These are phyloP conservation scores for Babesia caballi DNA, from an alignment of 169 alveolate genomes.

Conservation along the genomic window DNA sequence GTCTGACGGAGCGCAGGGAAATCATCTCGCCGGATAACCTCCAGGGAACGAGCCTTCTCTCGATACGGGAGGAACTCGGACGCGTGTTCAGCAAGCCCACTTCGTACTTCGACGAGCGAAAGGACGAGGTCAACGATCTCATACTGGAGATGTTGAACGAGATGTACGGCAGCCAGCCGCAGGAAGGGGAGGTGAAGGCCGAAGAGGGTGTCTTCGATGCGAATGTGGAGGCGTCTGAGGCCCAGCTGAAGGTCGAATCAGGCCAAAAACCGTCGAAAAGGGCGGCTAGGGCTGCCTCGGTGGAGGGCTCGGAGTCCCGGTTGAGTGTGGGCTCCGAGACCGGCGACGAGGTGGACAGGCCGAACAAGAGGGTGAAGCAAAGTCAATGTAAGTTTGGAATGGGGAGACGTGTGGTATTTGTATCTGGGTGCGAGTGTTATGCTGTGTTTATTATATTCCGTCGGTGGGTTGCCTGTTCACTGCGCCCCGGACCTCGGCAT, in stretches of 20 bases:
- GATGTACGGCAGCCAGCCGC: neutral
- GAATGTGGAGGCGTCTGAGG: neutral
- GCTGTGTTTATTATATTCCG: no score
- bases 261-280: neutral
- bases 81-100: neutral
- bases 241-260: neutral
- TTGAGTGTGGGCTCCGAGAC: neutral
- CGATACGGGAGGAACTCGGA: constrained; percentile 20
- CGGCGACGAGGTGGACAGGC: neutral
- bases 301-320: neutral
- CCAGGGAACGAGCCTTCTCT: neutral
- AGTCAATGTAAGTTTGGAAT: neutral
- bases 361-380: neutral
- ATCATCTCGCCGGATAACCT: constrained; percentile 23
- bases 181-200: neutral
- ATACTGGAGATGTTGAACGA: constrained; percentile 25
- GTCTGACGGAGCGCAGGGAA: neutral
- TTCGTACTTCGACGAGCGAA: constrained; percentile 35
- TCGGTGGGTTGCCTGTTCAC: no score
- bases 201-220: neutral
- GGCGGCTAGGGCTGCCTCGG: neutral
- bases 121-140: constrained; percentile 28
- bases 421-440: no score
- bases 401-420: no score
- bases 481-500: no score